These are phyloP conservation scores for Periglandula ipomoeae DNA, from an alignment of 2,329 filamentous ascomycete species.

Conservation along the genomic window DNA sequence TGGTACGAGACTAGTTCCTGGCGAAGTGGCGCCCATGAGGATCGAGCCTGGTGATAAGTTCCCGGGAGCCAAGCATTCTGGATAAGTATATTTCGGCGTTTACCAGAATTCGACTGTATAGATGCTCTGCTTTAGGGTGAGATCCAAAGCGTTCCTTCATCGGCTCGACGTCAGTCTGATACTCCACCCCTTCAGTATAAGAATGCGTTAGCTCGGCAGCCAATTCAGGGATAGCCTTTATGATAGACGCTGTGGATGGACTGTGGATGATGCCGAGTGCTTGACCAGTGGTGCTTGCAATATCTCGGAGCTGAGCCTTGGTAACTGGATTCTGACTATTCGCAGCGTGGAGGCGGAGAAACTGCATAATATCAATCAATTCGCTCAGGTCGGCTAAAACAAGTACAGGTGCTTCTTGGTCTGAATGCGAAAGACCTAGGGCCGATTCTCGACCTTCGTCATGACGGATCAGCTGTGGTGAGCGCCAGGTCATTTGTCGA, in stretches of 20 bases:
- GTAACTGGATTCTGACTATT: not conserved
- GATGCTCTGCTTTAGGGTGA: slow-evolving; percentile 4
- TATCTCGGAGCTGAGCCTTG: not conserved
- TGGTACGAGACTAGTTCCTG: slow-evolving; percentile 3
- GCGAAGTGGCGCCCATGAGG: slow-evolving; percentile 7
- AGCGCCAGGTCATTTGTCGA: slow-evolving; percentile 2
- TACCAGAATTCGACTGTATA: slow-evolving; percentile 7
- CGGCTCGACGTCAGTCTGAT: slow-evolving; percentile 10
- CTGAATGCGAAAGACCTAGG: slow-evolving; percentile 4
- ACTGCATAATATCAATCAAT: slow-evolving; percentile 10
- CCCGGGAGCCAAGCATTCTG: slow-evolving; percentile 9
- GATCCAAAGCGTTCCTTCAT: slow-evolving; percentile 7
- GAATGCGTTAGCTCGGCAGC: slow-evolving; percentile 7
- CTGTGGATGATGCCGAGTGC: slow-evolving; percentile 10
- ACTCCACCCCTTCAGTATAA: slow-evolving; percentile 8
- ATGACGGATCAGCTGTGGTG: slow-evolving; percentile 9
- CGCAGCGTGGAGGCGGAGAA: slow-evolving; percentile 4
- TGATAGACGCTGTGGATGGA: not conserved
- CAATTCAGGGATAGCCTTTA: not conserved
- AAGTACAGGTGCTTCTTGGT: slow-evolving; percentile 9
- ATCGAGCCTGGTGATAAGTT: slow-evolving; percentile 13
- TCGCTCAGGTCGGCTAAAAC: slow-evolving; percentile 7
- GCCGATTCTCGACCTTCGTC: slow-evolving; percentile 8
- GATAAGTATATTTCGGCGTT: slow-evolving; percentile 4
- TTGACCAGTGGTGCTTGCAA: slow-evolving; percentile 7